Evolutionary conservation across 805 yeast species (phyloP), one percentile per base, ranked within the genome.

Genomic region (Blastobotrys muscicola): DNA sequence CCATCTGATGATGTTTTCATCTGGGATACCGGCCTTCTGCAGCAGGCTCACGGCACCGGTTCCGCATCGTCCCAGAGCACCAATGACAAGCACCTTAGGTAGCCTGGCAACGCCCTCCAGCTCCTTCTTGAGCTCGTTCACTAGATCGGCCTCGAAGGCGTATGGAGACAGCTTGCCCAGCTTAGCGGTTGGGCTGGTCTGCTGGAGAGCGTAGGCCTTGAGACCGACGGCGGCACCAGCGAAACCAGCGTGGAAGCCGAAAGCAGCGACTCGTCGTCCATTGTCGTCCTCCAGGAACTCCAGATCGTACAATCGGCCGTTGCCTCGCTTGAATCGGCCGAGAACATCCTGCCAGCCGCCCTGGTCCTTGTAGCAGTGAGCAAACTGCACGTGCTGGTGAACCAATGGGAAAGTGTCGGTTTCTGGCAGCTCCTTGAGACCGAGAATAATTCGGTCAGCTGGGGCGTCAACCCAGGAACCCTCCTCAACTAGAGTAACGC

Each of bases 161-260:
- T 80, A 90, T 36, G 97, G 94, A 29, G 77, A 59, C 36, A 89
- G 84, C 42, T 86, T 85, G 33, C 85, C 84, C 54, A 92, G 71
- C 51, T 85, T 78, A 61, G 79, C 76, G 38, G 55, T 60, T 57
- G 79, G 85, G 62, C 84, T 81, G 33, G 78, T 66, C 64, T 85
- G 90, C 66, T 90, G 90, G 69, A 83, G 82, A 41, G 94, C 83
- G 96, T 97, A 92, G 65, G 87, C 95, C 63, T 77, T 77, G 41
- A 90, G 72, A 57, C 98, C 98, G 44, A 92, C 68, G 30, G 98
- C 99, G 31, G 99, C 98, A 58, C 99, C 99, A 5, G 97, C 98
- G 63, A 92, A 92, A n/a, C 99, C 99, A 37, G 99, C 98, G 64
- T 90, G 90, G 72, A 77, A 92, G n/a, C 99, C 99, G 62, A 92